phyloP scores from a whole-genome alignment of 306 rosid genomes.

The Casuarina equisetifolia region DNA sequence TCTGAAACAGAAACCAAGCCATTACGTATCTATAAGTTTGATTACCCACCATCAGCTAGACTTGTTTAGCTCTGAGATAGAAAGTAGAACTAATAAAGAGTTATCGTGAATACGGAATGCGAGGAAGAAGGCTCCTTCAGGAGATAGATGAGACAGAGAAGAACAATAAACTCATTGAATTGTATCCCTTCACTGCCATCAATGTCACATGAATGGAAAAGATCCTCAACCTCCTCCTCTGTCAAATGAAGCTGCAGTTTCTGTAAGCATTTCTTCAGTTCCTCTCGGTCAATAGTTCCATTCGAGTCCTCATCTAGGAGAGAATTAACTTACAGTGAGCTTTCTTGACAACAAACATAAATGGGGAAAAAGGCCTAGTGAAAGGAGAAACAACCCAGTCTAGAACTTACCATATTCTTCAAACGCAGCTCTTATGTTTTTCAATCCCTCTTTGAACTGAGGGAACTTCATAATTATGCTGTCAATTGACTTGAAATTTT shows the following conservation, averaged over 20 bases:
- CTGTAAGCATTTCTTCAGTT: constrained; percentile 64
- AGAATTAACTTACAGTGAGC: constrained; percentile 15
- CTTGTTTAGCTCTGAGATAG: constrained; percentile 23
- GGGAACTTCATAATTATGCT: constrained; percentile 75
- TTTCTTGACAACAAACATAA: constrained; percentile 9
- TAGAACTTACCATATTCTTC: constrained; percentile 70
- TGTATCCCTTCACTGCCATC: constrained; percentile 84
- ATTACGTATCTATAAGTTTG: not conserved
- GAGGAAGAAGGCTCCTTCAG: constrained; percentile 53
- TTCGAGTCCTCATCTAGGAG: constrained; percentile 77
- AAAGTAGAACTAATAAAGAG: constrained; percentile 11
- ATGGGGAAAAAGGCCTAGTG: not conserved
- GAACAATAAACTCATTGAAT: constrained; percentile 85
- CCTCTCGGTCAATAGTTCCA: constrained; percentile 67
- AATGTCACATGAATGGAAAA: constrained; percentile 78
- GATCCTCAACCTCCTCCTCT: constrained; percentile 64
- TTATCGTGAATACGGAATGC: constrained; percentile 38
- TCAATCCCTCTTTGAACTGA: constrained; percentile 59
- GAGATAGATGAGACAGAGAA: constrained; percentile 80
- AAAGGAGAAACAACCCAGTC: not conserved
- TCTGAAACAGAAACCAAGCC: constrained; percentile 41
- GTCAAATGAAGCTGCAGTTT: constrained; percentile 57
- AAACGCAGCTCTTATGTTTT: constrained; percentile 62
- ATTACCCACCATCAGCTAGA: constrained; percentile 11
- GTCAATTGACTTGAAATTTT: constrained; percentile 65